Percentiles rank a stretch among this genome's conserved stretches.
These are phyloP conservation scores for Ustilago sp. DNA, from an alignment of 1,284 basidiomycete genomes.

Conservation along the genomic window DNA sequence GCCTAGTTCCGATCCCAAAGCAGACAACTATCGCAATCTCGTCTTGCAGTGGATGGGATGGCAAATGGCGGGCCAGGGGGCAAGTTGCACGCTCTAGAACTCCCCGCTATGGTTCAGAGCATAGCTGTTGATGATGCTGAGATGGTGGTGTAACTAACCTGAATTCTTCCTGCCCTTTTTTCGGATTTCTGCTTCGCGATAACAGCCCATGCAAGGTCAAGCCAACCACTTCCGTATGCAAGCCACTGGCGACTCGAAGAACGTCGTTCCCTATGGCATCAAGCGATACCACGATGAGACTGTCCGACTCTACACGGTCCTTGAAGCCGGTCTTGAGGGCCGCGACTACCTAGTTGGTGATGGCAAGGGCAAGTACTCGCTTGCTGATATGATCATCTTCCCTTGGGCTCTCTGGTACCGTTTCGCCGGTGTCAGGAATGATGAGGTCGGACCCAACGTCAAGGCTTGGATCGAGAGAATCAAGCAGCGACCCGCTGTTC, in stretches of 20 bases:
- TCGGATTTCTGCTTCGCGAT: not conserved
- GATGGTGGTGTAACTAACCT: not conserved
- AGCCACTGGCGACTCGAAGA: slow-evolving; percentile 45
- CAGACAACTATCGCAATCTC: slow-evolving; percentile 47
- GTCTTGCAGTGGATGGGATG: slow-evolving; percentile 54
- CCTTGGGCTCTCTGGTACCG: slow-evolving; percentile 51
- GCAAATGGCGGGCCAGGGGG: slow-evolving; percentile 31
- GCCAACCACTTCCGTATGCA: slow-evolving; percentile 57
- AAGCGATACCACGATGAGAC: slow-evolving; percentile 57
- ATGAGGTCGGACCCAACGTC: slow-evolving; percentile 44
- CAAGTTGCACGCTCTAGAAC: not conserved
- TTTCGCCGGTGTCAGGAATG: slow-evolving; percentile 34
- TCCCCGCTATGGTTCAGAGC: not conserved
- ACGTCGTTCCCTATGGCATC: slow-evolving; percentile 55
- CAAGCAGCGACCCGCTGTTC: slow-evolving; percentile 34
- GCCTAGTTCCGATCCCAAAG: slow-evolving; percentile 46
- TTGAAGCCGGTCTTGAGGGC: slow-evolving; percentile 48
- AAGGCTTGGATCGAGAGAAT: slow-evolving; percentile 48
- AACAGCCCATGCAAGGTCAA: slow-evolving; percentile 54
- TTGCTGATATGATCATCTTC: slow-evolving; percentile 56
- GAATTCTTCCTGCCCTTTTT: not conserved
- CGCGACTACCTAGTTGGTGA: slow-evolving; percentile 60
- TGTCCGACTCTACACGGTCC: slow-evolving; percentile 54
- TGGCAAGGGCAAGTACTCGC: slow-evolving; percentile 55
- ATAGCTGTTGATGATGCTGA: not conserved